Evolutionary conservation across 208 protist species (phyloP).

Genomic region (Crithidia thermophila): DNA sequence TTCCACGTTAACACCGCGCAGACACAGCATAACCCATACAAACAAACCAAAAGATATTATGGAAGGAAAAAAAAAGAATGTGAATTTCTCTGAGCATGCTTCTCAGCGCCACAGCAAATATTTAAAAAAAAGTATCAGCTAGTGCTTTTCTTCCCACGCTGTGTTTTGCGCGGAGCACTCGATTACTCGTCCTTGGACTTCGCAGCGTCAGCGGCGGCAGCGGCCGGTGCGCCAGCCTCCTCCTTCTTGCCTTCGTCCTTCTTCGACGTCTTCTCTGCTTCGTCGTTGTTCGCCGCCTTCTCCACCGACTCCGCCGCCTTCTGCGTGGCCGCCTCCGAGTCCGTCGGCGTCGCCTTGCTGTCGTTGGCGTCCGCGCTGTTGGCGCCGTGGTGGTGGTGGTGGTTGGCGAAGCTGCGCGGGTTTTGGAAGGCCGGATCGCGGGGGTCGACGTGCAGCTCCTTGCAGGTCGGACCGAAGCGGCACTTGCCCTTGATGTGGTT

Average conservation of each 20-base stretch:
- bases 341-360: neutral
- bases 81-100: neutral
- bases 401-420: slow-evolving; percentile 49
- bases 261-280: slow-evolving; percentile 7
- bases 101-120: neutral
- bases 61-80: slow-evolving; percentile 24
- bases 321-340: neutral
- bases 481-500: slow-evolving; percentile 93
- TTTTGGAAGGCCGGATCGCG: slow-evolving; percentile 61
- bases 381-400: slow-evolving; percentile 35
- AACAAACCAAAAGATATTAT: too few relatives aligned
- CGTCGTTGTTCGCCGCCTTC: neutral
- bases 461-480: slow-evolving; percentile 81
- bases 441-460: slow-evolving; percentile 86
- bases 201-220: slow-evolving; percentile 1
- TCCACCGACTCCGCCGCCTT: slow-evolving; percentile 2
- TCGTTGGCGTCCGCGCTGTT: slow-evolving; percentile 15
- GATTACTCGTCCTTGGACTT: slow-evolving; percentile 18
- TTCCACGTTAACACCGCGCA: too few relatives aligned
- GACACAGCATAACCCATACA: too few relatives aligned
- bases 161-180: too few relatives aligned
- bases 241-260: slow-evolving; percentile 12
- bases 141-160: too few relatives aligned
- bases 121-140: slow-evolving; percentile 4
- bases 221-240: neutral